A percentile compares a stretch with the other conserved stretches of the same genome.
Conservation (phyloP, 2,329 filamentous ascomycete genomes). For the Bipolaris victoriae region DNA sequence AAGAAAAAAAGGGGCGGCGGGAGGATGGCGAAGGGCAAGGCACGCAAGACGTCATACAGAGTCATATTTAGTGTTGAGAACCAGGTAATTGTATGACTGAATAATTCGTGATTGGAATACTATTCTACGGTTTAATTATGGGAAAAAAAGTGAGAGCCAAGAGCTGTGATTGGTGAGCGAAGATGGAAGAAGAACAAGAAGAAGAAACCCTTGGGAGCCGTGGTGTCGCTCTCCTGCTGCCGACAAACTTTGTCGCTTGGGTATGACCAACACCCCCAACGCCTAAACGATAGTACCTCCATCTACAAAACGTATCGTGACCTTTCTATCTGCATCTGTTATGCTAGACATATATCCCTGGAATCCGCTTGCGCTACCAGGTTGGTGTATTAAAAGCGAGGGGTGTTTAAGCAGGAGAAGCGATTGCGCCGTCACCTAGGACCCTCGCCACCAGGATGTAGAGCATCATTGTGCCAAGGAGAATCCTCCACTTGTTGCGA, state of each 20-base stretch:
- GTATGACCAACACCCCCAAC: constrained; percentile 20
- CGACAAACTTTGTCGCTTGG: background rate
- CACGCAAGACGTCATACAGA: no score
- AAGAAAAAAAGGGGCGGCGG: no score
- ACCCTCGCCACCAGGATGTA: constrained; percentile 85
- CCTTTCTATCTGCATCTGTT: background rate
- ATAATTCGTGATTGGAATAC: no score
- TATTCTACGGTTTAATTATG: no score
- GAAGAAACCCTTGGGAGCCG: background rate
- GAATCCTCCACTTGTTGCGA: constrained; percentile 77
- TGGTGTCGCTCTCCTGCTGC: background rate
- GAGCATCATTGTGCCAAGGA: constrained; percentile 72
- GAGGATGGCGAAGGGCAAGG: no score
- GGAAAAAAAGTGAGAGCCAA: no score
- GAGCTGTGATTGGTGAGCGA: background rate
- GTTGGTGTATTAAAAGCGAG: background rate
- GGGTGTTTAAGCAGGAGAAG: constrained; percentile 12
- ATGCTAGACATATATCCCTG: background rate
- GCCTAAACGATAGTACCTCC: constrained; percentile 11
- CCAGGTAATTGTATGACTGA: no score
- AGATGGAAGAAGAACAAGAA: background rate
- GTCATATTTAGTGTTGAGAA: no score
- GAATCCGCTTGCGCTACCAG: background rate
- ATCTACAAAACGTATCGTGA: background rate
- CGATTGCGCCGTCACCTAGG: constrained; percentile 59